These are phyloP conservation scores for Galerina marginata DNA, from an alignment of 768 basidiomycete species.

Conservation along the genomic window DNA sequence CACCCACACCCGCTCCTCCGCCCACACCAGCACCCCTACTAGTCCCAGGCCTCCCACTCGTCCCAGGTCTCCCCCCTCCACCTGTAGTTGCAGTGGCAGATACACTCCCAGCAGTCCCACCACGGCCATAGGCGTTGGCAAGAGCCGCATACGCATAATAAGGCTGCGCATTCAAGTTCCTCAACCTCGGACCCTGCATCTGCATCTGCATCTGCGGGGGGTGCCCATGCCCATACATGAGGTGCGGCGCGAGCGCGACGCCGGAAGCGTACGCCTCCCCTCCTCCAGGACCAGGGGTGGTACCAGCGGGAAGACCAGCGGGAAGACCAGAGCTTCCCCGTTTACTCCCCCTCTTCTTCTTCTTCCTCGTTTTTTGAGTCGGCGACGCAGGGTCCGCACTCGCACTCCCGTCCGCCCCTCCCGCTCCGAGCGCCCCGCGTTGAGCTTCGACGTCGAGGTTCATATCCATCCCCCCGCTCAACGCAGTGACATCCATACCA, in stretches of 20 bases:
- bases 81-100: background rate
- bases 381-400: no score
- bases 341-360: no score
- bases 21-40: background rate
- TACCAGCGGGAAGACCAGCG: no score
- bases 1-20: background rate
- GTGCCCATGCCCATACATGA: background rate
- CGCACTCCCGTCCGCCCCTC: no score
- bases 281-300: background rate
- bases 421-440: no score
- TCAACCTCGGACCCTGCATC: constrained; percentile 7
- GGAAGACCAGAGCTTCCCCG: background rate
- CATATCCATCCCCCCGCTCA: no score
- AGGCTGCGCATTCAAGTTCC: constrained; percentile 28
- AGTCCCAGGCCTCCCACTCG: background rate
- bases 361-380: no score
- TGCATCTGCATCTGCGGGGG: background rate
- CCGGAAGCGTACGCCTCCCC: background rate
- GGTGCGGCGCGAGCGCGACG: background rate
- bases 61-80: background rate
- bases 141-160: constrained; percentile 25
- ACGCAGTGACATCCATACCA: no score
- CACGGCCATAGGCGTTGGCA: constrained; percentile 20
- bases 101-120: background rate
- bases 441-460: no score